Evolutionary conservation across 495 filamentous ascomycete species (phyloP), one percentile per base, ranked within the genome.

Genomic region (Lindgomyces ingoldianus): DNA sequence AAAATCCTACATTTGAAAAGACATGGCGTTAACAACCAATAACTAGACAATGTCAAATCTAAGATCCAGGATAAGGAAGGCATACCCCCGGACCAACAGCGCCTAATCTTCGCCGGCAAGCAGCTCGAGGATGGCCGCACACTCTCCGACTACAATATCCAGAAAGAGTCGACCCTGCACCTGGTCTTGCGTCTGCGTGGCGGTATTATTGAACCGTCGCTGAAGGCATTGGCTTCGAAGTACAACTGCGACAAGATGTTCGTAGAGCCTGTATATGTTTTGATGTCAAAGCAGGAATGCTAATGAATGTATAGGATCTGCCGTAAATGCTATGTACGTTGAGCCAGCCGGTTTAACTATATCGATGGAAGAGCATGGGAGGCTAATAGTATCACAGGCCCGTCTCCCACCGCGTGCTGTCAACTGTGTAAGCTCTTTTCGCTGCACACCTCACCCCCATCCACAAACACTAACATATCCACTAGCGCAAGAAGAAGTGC

Each of bases 141-240:
- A 65, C 86, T 98, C 70, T 92, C 88, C 75, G 94, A 98, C 81
- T 98, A 98, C 88, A 98, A 98, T 84, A 98, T 98, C 82, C 94
- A 98, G 85, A 98, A 98, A 93, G 93, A 97, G 86, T 96, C 93
- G 59, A 98, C 94, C 70, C 94, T 98, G 74, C 94, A 98, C 84
- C 83, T 98, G 71, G 94, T 98, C 78, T 93, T 98, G 77, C 92
- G 94, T 85, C 93, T 98, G 72, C 93, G 94, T 84, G 94, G 94
- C 81, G 94, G 94, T 82, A 93, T 98, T 83, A 98, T 98, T 76
- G 94, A 98, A 85, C 94, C 94, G 74, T 96, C 91, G 72, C 86
- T 98, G 74, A 98, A 98, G 87, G 95, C 91, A 63, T 88, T 98
- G 68, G 94, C 94, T 70, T 89, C 86, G 82, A 97, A 96, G 85